Percentiles rank a stretch among this genome's conserved stretches.
These are phyloP conservation scores for Diaporthe citrichinensis DNA, from an alignment of 2,329 filamentous ascomycete genomes.

Conservation along the genomic window DNA sequence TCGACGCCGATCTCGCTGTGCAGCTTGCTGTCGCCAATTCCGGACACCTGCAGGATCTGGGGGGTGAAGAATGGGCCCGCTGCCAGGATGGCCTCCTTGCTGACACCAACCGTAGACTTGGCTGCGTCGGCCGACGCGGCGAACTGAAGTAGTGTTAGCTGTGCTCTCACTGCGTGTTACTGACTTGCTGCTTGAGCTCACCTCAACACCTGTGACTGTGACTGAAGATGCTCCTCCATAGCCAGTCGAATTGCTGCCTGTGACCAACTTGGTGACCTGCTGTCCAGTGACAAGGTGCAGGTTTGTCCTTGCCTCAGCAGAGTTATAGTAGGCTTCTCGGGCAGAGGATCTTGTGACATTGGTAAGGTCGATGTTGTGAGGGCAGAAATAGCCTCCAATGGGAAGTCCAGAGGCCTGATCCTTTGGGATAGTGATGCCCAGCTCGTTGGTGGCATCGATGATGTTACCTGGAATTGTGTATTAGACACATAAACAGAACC, in stretches of 20 bases:
- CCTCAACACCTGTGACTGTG: conserved; percentile 43
- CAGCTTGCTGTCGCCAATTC: conserved; percentile 54
- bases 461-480: conserved; percentile 39
- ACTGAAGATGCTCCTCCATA: conserved; percentile 2
- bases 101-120: conserved; percentile 42
- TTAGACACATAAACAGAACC: not conserved
- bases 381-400: conserved; percentile 45
- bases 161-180: rapidly evolving
- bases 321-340: conserved; percentile 48
- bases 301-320: conserved; percentile 44
- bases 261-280: conserved; percentile 47
- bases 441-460: conserved; percentile 43
- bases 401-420: conserved; percentile 43
- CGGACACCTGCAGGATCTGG: conserved; percentile 59
- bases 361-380: conserved; percentile 45
- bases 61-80: conserved; percentile 60
- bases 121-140: conserved; percentile 27
- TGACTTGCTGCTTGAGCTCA: not conserved
- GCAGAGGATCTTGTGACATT: conserved; percentile 49
- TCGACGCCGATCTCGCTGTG: conserved; percentile 61
- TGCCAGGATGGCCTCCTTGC: conserved; percentile 57
- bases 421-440: conserved; percentile 41
- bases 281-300: conserved; percentile 49
- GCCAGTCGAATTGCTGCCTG: conserved; percentile 27
- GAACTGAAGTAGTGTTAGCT: conserved; percentile 18